Base-by-base conservation (phyloP, 768 basidiomycete genomes). In the Crassisporium funariophilum region DNA sequence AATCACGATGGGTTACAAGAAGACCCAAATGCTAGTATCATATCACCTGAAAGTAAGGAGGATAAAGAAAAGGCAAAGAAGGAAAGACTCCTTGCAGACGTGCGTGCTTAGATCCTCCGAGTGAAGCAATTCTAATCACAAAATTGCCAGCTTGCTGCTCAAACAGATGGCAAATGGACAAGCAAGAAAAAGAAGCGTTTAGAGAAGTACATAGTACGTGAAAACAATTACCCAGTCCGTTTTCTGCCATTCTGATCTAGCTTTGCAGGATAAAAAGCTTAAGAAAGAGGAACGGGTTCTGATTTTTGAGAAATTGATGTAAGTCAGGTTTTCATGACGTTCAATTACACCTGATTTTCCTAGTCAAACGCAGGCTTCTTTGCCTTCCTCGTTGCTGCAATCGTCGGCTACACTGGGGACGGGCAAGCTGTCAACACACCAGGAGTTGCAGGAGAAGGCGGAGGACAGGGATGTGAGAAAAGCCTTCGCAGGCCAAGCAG, bases 141-240 rank as follows among this genome's bases (percentile, higher is more conserved):
- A 57, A 39, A 48, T 47, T n/a, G 38, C 15, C 37, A 79, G 78
- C 68, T 78, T 35, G 64, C 66, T 24, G 64, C 68, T 21, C 78
- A 84, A 63, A 76, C 82, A 7, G 79, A 86, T 35, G 81, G 79
- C 3, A 88, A 86, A 61, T 84, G 90, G 75, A 87, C 80, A 35
- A 79, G 71, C 47, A 94, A 94, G 72, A 95, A 91, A 71, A 86
- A 83, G 71, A 94, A 88, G 64, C 73, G 91, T 42, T 70, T 98
- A 4, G 95, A 98, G 53, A 91, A 91, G 53, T 98, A 93, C 59
- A 94, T 98, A 57, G 92, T 91, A 46, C 58, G 86, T 68, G 16
- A 3, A 11, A 17, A 20, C 1, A 21, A 10, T 34, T 27, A 15
- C 37, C 7, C 8, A 33, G n/a, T 27, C 35, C 4, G 9, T 31